Conservation (phyloP, 176 grass and related monocot genomes). For the Canna indica region DNA sequence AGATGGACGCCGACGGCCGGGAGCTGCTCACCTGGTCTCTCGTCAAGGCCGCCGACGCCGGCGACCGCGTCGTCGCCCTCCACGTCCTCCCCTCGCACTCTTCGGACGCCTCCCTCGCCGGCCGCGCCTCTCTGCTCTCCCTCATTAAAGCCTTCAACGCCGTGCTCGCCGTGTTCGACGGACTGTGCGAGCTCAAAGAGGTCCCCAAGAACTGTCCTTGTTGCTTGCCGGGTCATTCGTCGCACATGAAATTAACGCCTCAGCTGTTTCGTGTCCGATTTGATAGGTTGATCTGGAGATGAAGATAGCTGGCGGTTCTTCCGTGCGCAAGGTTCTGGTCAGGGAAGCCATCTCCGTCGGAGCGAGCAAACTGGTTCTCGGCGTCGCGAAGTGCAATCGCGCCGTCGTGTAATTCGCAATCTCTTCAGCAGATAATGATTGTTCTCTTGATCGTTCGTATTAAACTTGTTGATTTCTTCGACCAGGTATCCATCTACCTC, state of each 20-base stretch:
- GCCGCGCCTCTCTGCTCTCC: background rate
- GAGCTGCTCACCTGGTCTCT: constrained; percentile 97
- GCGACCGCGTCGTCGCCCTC: constrained; percentile 78
- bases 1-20: constrained; percentile 54
- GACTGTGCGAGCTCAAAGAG: constrained; percentile 94
- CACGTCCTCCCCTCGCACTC: constrained; percentile 45
- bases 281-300: constrained; percentile 76
- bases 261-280: background rate
- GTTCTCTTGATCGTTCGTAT: background rate
- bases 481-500: constrained; percentile 28
- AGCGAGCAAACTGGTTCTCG: constrained; percentile 49
- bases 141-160: constrained; percentile 29
- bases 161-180: constrained; percentile 71
- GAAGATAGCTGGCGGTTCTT: constrained; percentile 55
- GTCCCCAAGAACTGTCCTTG: too few species aligned
- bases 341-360: constrained; percentile 37
- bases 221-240: too few species aligned
- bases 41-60: constrained; percentile 76
- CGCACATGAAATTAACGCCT: too few species aligned
- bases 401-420: constrained; percentile 70
- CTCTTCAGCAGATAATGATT: too few species aligned
- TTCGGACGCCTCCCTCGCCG: background rate
- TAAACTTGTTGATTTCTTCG: background rate
- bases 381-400: constrained; percentile 35
- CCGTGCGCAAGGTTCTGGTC: constrained; percentile 54